phyloP scores from a whole-genome alignment of 73 alveolate species.

The Effrenium voratum region DNA sequence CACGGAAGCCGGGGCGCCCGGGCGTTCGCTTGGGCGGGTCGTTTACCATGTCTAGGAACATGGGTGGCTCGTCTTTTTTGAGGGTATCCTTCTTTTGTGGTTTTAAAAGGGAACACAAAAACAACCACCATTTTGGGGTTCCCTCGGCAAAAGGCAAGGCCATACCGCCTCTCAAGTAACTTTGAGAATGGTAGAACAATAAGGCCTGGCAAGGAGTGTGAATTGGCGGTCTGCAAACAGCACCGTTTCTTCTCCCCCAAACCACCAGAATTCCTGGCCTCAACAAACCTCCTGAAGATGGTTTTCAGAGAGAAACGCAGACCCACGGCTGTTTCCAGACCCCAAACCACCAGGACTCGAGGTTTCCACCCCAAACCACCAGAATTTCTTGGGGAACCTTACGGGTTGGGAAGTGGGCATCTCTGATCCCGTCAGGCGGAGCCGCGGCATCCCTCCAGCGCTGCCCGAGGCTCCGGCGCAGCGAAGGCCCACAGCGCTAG shows the following conservation, averaged over 20 bases:
- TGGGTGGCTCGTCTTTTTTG: not conserved
- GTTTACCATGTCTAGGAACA: not conserved
- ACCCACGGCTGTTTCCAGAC: not conserved
- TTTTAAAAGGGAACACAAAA: not conserved
- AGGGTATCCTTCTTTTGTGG: not conserved
- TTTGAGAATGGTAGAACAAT: too few relatives aligned
- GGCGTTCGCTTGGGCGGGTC: not conserved
- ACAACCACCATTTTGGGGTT: too few relatives aligned
- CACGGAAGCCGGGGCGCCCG: not conserved
- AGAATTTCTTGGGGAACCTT: not conserved
- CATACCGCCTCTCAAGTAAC: too few relatives aligned
- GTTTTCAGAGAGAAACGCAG: not conserved
- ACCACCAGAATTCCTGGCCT: not conserved
- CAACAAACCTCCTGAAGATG: not conserved
- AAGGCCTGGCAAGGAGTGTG: too few relatives aligned
- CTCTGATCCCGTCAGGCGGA: too few relatives aligned
- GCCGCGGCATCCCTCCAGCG: constrained; percentile 27
- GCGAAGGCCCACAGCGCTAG: not conserved
- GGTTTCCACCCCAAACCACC: not conserved
- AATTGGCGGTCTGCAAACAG: too few relatives aligned
- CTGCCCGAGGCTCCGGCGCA: not conserved
- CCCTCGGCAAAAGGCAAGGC: too few relatives aligned
- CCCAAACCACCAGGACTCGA: not conserved
- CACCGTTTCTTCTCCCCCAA: too few relatives aligned
- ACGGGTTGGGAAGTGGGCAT: not conserved